phyloP scores from a whole-genome alignment of 2,329 filamentous ascomycete genomes.

The Fusarium subglutinans region DNA sequence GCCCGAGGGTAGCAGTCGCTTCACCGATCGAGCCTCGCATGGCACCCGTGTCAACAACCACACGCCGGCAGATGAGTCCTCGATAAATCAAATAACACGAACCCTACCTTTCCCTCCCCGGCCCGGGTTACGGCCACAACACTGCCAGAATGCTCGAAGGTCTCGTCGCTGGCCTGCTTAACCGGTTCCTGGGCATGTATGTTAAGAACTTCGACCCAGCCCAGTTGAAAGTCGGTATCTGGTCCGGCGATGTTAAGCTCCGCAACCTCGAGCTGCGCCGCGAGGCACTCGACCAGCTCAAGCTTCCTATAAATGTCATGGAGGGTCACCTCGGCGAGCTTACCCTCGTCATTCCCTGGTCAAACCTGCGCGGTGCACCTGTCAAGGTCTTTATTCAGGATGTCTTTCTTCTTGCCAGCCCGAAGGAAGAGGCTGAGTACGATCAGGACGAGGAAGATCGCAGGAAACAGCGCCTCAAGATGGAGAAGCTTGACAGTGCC shows the following conservation, averaged over 20 bases:
- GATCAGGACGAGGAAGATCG: slow-evolving; percentile 91
- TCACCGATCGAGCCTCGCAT: slow-evolving; percentile 34
- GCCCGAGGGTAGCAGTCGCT: slow-evolving; percentile 1
- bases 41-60: slow-evolving; percentile 27
- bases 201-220: slow-evolving; percentile 99
- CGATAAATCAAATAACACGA: slow-evolving; percentile 30
- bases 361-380: slow-evolving; percentile 91
- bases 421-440: slow-evolving; percentile 94
- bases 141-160: slow-evolving; percentile 88
- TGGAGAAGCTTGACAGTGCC: slow-evolving; percentile 97
- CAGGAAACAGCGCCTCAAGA: slow-evolving; percentile 90
- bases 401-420: slow-evolving; percentile 93
- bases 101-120: slow-evolving; percentile 52
- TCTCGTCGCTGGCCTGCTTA: slow-evolving; percentile 94
- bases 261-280: slow-evolving; percentile 90
- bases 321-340: slow-evolving; percentile 94
- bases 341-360: slow-evolving; percentile 95
- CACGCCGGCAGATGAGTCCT: slow-evolving; percentile 37
- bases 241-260: slow-evolving; percentile 97
- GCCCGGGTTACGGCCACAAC: slow-evolving; percentile 77
- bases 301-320: slow-evolving; percentile 94
- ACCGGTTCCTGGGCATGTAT: slow-evolving; percentile 99
- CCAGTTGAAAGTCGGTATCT: slow-evolving; percentile 98
- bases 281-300: slow-evolving; percentile 96
- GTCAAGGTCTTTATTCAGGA: slow-evolving; percentile 96